Evolutionary conservation across 306 rosid species (phyloP).

Genomic region (Gastrolobium villosum): DNA sequence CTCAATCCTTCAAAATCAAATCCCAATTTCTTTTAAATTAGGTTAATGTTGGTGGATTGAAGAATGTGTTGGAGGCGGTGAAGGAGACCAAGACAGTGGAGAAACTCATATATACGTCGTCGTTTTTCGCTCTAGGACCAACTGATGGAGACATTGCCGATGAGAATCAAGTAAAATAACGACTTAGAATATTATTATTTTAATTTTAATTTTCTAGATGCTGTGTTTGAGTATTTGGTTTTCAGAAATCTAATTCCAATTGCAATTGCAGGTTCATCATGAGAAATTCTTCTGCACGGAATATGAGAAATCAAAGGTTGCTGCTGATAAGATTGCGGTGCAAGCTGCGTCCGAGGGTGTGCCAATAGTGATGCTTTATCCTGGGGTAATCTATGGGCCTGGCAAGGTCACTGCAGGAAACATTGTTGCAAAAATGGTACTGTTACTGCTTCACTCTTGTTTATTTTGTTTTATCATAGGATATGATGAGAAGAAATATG

Average conservation of each 20-base stretch:
- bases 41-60: slow-evolving; percentile 88
- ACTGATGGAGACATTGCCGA: slow-evolving; percentile 75
- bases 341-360: slow-evolving; percentile 77
- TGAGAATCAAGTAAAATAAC: slow-evolving; percentile 69
- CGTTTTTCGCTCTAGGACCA: slow-evolving; percentile 88
- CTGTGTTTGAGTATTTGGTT: not conserved
- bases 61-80: slow-evolving; percentile 75
- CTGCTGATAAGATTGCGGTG: slow-evolving; percentile 77
- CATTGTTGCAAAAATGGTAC: slow-evolving; percentile 74
- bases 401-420: slow-evolving; percentile 95
- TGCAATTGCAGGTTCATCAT: slow-evolving; percentile 66
- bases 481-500: not conserved
- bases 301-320: slow-evolving; percentile 86
- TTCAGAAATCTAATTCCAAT: not conserved
- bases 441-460: not conserved
- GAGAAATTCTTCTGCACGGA: slow-evolving; percentile 88
- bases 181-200: not conserved
- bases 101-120: slow-evolving; percentile 84
- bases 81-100: slow-evolving; percentile 73
- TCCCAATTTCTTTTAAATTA: slow-evolving; percentile 29
- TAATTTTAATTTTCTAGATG: not conserved
- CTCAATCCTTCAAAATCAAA: not conserved
- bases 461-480: not conserved
- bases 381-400: slow-evolving; percentile 90
- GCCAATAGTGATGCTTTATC: slow-evolving; percentile 76